A percentile compares a stretch with the other conserved stretches of the same genome.
Conservation (phyloP, 2,329 filamentous ascomycete species). For the Sarocladiaceae sp. region DNA sequence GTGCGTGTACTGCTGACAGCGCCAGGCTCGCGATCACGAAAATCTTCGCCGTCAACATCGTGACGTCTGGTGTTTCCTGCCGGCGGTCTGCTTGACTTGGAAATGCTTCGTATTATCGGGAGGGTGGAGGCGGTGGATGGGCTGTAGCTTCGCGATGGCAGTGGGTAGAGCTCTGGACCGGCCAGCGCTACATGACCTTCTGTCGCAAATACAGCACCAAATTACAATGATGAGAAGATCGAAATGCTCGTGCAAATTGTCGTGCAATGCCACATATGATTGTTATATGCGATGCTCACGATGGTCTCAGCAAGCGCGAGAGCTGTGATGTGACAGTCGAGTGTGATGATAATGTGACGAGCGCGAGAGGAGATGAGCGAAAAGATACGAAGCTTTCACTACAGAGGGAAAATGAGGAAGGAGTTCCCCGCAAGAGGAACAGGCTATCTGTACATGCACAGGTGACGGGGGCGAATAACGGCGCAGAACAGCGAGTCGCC, state of each 20-base stretch:
- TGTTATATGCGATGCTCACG: neutral
- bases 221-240: no score
- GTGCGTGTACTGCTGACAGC: conserved; percentile 19
- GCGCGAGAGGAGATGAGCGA: neutral
- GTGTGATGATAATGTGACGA: neutral
- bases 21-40: conserved; percentile 15
- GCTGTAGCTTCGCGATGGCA: conserved; percentile 1
- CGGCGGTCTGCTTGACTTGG: no score
- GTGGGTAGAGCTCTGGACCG: neutral
- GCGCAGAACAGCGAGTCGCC: conserved; percentile 4
- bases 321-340: neutral
- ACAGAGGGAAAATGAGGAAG: no score
- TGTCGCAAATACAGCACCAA: neutral
- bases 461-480: conserved; percentile 2
- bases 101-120: no score
- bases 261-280: neutral
- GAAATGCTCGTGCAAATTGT: no score
- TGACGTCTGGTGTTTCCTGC: no score
- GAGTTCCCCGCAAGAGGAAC: neutral
- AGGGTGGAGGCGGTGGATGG: no score
- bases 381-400: neutral
- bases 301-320: neutral
- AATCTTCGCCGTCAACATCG: conserved; percentile 15
- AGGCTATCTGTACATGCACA: neutral
- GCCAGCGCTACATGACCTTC: conserved; percentile 7